Conservation (phyloP, 768 basidiomycete genomes). For the Mycena crocata region DNA sequence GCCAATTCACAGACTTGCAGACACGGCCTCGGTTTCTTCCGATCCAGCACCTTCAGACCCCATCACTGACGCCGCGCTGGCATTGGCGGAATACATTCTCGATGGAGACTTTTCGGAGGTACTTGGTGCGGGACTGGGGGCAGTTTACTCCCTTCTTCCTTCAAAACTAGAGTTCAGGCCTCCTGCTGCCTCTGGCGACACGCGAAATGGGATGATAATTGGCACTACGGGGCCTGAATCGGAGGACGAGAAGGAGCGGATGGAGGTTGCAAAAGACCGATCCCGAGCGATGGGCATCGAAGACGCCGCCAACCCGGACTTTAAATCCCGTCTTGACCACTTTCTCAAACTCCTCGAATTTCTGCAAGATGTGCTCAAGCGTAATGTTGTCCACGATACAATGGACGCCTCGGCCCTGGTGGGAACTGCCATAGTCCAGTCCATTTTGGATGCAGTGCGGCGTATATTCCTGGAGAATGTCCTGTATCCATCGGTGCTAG, state of each 20-base stretch:
- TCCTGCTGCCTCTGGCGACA: conserved; percentile 51
- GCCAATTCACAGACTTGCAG: conserved; percentile 54
- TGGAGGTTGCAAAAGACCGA: conserved; percentile 61
- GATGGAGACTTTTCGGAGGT: conserved; percentile 99
- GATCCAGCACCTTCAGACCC: conserved; percentile 63
- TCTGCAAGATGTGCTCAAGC: conserved; percentile 86
- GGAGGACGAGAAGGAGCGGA: conserved; percentile 65
- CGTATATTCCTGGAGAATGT: conserved; percentile 93
- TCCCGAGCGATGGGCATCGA: conserved; percentile 77
- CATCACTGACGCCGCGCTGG: conserved; percentile 85
- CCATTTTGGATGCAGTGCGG: conserved; percentile 85
- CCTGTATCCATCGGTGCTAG: conserved; percentile 91
- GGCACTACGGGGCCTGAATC: conserved; percentile 70
- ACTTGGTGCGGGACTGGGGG: conserved; percentile 90
- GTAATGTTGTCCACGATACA: conserved; percentile 64
- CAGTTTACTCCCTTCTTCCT: conserved; percentile 92
- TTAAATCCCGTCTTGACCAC: conserved; percentile 85
- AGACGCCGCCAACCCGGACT: conserved; percentile 78
- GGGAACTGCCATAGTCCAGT: conserved; percentile 84
- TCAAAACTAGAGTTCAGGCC: conserved; percentile 82
- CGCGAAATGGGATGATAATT: conserved; percentile 73
- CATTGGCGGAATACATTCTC: conserved; percentile 92
- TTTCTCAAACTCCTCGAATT: conserved; percentile 94
- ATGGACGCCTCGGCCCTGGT: conserved; percentile 74
- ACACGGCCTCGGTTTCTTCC: conserved; percentile 43